Percentiles rank a stretch among this genome's conserved stretches.
These are phyloP conservation scores for Stephanodiscus minutulus DNA, from an alignment of 108 stramenopile species.

Conservation along the genomic window DNA sequence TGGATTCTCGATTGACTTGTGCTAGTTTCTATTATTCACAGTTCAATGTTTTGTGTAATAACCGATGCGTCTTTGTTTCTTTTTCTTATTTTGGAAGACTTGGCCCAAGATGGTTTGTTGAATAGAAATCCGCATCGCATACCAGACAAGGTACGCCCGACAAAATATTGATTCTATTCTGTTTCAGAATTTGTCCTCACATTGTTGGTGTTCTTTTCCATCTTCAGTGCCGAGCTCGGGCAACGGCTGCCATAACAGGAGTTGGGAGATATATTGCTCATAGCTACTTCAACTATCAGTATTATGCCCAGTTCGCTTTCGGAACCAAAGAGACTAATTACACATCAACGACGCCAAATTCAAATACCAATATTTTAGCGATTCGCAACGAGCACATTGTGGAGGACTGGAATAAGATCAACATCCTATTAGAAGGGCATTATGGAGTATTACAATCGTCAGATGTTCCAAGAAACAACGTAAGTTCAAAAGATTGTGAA, in stretches of 20 bases:
- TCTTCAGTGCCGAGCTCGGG: conserved; percentile 17
- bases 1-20: neutral
- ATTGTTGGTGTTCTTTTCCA: neutral
- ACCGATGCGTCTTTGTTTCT: neutral
- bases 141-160: neutral
- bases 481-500: neutral
- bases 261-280: conserved; percentile 14
- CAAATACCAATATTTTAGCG: conserved; percentile 36
- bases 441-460: conserved; percentile 12
- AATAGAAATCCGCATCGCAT: neutral
- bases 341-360: conserved; percentile 1
- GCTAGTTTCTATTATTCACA: neutral
- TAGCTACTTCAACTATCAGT: conserved; percentile 44
- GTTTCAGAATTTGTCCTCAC: neutral
- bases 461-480: conserved; percentile 32
- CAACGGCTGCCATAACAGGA: conserved; percentile 9
- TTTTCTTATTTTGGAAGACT: neutral
- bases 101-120: conserved; percentile 37
- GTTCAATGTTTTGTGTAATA: neutral
- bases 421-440: conserved; percentile 32
- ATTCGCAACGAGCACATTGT: conserved; percentile 52
- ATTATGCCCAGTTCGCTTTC: conserved; percentile 26
- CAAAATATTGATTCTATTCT: neutral
- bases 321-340: conserved; percentile 1
- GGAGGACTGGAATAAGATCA: conserved; percentile 49